Evolutionary conservation across 805 yeast species (phyloP).

Genomic region (Schizosaccharomyces japonicus): DNA sequence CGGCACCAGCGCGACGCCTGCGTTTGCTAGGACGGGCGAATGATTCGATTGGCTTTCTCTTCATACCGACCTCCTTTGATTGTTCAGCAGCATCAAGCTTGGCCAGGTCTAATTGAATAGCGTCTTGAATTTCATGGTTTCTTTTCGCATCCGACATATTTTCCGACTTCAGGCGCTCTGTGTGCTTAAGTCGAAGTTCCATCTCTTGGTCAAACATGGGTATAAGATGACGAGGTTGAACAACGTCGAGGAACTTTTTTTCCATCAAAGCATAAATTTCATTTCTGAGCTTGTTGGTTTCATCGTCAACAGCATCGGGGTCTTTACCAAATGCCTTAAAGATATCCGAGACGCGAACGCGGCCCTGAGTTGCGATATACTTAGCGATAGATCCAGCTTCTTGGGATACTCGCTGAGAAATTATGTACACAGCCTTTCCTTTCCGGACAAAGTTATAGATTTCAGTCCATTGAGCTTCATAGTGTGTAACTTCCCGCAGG

Average conservation of each 20-base stretch:
- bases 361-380: neutral
- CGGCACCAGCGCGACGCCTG: neutral
- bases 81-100: neutral
- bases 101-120: neutral
- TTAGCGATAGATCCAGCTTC: slow-evolving; percentile 2
- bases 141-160: neutral
- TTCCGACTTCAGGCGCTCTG: neutral
- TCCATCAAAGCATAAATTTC: neutral
- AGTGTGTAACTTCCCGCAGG: neutral
- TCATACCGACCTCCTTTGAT: neutral
- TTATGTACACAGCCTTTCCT: neutral
- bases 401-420: neutral
- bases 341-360: neutral
- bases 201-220: neutral
- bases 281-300: neutral
- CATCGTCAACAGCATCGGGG: neutral
- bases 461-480: slow-evolving; percentile 1
- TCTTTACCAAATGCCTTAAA: neutral
- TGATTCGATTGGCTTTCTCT: slow-evolving; percentile 1
- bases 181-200: neutral
- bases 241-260: neutral
- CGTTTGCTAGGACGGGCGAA: slow-evolving; percentile 1
- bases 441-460: neutral
- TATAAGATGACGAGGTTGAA: neutral
- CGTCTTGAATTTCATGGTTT: neutral